Conservation (phyloP, 2,329 filamentous ascomycete genomes). For the Aspergillus ibericus region DNA sequence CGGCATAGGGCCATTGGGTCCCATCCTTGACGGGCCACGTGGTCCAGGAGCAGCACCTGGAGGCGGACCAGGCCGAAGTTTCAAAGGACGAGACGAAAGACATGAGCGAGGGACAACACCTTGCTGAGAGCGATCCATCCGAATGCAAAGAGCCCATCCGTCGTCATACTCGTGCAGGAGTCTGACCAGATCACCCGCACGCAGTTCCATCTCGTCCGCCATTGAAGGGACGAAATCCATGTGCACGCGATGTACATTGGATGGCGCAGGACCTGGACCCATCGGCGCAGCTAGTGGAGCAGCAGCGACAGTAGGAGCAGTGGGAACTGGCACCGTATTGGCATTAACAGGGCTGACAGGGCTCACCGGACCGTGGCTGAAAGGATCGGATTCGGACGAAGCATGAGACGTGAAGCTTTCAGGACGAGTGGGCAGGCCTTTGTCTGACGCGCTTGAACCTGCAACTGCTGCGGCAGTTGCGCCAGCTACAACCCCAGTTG, state of each 20-base stretch:
- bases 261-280: slow-evolving; percentile 48
- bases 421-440: slow-evolving; percentile 22
- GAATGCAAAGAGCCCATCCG: slow-evolving; percentile 93
- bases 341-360: slow-evolving; percentile 24
- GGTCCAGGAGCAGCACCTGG: slow-evolving; percentile 33
- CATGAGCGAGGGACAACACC: slow-evolving; percentile 93
- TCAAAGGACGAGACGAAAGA: slow-evolving; percentile 86
- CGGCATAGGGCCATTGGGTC: slow-evolving; percentile 35
- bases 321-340: not conserved
- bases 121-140: slow-evolving; percentile 85
- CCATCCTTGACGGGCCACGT: slow-evolving; percentile 36
- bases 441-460: slow-evolving; percentile 22
- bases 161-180: slow-evolving; percentile 96
- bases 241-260: slow-evolving; percentile 85
- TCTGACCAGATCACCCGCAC: slow-evolving; percentile 78
- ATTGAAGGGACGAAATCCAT: slow-evolving; percentile 91
- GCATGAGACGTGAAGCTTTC: slow-evolving; percentile 22
- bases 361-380: slow-evolving; percentile 27
- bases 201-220: slow-evolving; percentile 84
- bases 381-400: slow-evolving; percentile 20
- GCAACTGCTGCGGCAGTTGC: slow-evolving; percentile 43
- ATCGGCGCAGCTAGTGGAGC: slow-evolving; percentile 16
- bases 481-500: slow-evolving; percentile 42
- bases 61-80: slow-evolving; percentile 64
- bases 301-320: slow-evolving; percentile 16